Evolutionary conservation across 2,329 filamentous ascomycete genomes (phyloP).

Genomic region (Exophiala sp.): DNA sequence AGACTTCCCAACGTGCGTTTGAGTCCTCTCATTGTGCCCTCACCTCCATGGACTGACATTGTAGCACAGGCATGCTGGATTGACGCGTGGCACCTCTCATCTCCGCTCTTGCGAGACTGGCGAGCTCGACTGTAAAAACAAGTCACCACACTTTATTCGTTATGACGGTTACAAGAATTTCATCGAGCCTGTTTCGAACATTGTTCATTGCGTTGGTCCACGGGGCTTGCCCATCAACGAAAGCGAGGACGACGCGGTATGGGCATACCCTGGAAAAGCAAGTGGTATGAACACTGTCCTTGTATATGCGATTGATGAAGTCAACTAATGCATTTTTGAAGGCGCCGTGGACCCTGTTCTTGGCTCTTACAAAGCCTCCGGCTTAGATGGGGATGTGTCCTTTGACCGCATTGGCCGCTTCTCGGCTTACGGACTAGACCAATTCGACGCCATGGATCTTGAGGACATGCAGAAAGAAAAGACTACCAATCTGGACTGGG

Average conservation of each 20-base stretch:
- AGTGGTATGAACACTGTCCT: slow-evolving; percentile 18
- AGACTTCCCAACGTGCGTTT: slow-evolving; percentile 26
- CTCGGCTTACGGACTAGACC: slow-evolving; percentile 50
- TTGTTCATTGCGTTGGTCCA: slow-evolving; percentile 64
- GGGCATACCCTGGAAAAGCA: slow-evolving; percentile 49
- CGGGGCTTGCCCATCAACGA: slow-evolving; percentile 50
- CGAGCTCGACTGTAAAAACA: slow-evolving; percentile 26
- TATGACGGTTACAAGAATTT: slow-evolving; percentile 28
- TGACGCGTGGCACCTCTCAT: slow-evolving; percentile 26
- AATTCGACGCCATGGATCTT: slow-evolving; percentile 27
- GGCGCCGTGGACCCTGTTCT: slow-evolving; percentile 40
- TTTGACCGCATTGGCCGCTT: slow-evolving; percentile 68
- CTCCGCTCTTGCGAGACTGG: slow-evolving; percentile 23
- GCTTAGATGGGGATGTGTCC: slow-evolving; percentile 63
- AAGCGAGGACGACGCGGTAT: slow-evolving; percentile 59
- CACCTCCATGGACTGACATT: slow-evolving; percentile 1
- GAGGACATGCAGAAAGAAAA: slow-evolving; percentile 30
- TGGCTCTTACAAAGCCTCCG: slow-evolving; percentile 60
- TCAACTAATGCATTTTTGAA: slow-evolving; percentile 11
- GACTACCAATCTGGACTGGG: slow-evolving; percentile 49
- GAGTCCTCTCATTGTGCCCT: background rate
- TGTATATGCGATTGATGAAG: background rate
- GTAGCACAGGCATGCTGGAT: slow-evolving; percentile 24
- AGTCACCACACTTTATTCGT: slow-evolving; percentile 24
- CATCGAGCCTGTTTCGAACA: slow-evolving; percentile 21